phyloP scores from a whole-genome alignment of 805 yeast genomes.

The Metschnikowia colocasiae region DNA sequence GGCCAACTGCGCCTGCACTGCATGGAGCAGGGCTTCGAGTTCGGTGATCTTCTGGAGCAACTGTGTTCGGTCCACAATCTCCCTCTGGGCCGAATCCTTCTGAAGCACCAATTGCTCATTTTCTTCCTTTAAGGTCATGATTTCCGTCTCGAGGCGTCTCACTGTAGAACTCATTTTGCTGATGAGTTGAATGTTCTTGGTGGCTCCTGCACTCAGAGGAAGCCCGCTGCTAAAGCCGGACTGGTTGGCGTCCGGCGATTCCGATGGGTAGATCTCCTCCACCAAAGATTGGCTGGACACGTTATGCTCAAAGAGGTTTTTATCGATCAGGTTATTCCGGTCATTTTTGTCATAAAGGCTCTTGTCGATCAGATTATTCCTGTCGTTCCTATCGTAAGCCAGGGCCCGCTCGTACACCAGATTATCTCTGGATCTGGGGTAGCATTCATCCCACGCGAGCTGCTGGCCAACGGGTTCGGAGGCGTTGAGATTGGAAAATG shows the following conservation, averaged over 20 bases:
- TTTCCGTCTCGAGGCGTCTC: slow-evolving; percentile 75
- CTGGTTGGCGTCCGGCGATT: slow-evolving; percentile 13
- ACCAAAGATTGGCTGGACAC: slow-evolving; percentile 33
- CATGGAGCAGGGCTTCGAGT: slow-evolving; percentile 28
- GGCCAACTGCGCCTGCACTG: slow-evolving; percentile 30
- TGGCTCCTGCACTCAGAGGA: slow-evolving; percentile 17
- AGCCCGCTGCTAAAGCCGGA: slow-evolving; percentile 8
- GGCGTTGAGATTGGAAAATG: background rate
- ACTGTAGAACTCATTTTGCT: slow-evolving; percentile 74
- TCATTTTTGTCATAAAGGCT: background rate
- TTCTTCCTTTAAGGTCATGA: slow-evolving; percentile 62
- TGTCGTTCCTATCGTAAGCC: slow-evolving; percentile 2
- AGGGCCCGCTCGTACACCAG: background rate
- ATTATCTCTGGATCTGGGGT: background rate
- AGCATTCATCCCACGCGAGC: background rate
- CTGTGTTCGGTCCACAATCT: slow-evolving; percentile 47
- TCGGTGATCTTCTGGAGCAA: slow-evolving; percentile 26
- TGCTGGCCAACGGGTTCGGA: background rate
- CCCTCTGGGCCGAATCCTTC: slow-evolving; percentile 65
- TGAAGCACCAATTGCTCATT: slow-evolving; percentile 49
- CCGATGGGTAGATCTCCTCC: slow-evolving; percentile 28
- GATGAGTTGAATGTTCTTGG: slow-evolving; percentile 54
- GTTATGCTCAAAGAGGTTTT: background rate
- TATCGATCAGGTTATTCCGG: background rate
- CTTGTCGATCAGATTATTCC: background rate